These are phyloP conservation scores for Annulohypoxylon maeteangense DNA, from an alignment of 495 filamentous ascomycete species.

Conservation along the genomic window DNA sequence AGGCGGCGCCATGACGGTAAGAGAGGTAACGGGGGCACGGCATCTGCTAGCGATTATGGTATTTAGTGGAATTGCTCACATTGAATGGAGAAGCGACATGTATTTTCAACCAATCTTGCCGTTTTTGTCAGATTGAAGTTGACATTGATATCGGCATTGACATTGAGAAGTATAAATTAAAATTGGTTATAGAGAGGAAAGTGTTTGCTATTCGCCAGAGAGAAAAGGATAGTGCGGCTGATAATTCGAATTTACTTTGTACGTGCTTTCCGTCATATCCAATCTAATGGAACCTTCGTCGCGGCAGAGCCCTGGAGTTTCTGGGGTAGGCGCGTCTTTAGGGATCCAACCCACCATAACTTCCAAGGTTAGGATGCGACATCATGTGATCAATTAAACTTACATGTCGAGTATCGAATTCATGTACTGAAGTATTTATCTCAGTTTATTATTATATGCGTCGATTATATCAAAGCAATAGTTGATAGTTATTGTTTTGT, in stretches of 20 bases:
- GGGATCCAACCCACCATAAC: conserved; percentile 20
- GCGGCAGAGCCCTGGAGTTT: conserved; percentile 5
- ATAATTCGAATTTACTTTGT: conserved; percentile 9
- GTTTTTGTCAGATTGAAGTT: not conserved
- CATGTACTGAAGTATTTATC: not conserved
- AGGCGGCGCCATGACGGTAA: conserved; percentile 63
- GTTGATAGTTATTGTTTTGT: not conserved
- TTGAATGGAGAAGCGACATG: not conserved
- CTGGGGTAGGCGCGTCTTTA: conserved; percentile 27
- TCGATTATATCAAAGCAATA: not conserved
- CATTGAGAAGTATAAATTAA: not conserved
- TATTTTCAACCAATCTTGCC: not conserved
- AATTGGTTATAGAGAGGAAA: not conserved
- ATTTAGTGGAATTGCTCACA: conserved; percentile 29
- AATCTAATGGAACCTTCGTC: conserved; percentile 30
- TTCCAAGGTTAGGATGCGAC: conserved; percentile 18
- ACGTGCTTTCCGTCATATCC: conserved; percentile 34
- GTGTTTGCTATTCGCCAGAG: not conserved
- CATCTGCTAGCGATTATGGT: conserved; percentile 34
- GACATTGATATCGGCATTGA: not conserved
- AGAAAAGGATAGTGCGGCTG: conserved; percentile 8
- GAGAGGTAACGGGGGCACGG: conserved; percentile 21
- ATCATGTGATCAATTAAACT: conserved; percentile 46
- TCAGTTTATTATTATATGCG: not conserved
- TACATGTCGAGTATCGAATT: not conserved